Evolutionary conservation across 2,329 filamentous ascomycete species (phyloP), one percentile per base, ranked within the genome.

Genomic region (Phyllachora maydis): DNA sequence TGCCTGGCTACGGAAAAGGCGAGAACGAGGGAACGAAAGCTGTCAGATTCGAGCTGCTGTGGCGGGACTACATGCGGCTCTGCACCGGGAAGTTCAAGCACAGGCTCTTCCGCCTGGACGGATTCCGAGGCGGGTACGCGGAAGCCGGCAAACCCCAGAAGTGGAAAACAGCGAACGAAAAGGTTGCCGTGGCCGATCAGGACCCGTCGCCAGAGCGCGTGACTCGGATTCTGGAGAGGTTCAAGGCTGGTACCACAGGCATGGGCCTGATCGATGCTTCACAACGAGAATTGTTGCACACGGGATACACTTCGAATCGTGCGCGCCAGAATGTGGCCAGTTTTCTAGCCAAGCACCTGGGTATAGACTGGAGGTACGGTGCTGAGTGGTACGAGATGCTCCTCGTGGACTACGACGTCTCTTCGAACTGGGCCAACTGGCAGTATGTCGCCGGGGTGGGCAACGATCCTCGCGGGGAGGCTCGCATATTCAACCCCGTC

Each of bases 351-450:
- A 79, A 78, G 33, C 73, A 79, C 30, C 50, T 83, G 3, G 57
- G 59, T 2, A 67, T 85, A 12, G 77, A 85, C 43, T 88, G 78
- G 78, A 63, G 75, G 0, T 57, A 77, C 9, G 78, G 77, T 0
- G 78, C 76, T 0, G 77, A 83, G 40, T 85, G 74, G 73, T 85
- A 83, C 38, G 77, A 85, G 40, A 65, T 60, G 39, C 50, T 75
- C 38, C 54, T 83, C 3, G 54, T 72, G 15, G 78, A 88, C 40
- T 81, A 83, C 39, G 77, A 85, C 34, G 59, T 75, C 0, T 66
- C 62, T 9, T 73, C 60, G 28, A 83, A 83, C 34, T 85, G 75
- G 75, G 68, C 68, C 7, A 82, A 81, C 36, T 83, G 76, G 77
- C 75, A 82, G 42, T 85, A 85, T 30, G 65, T 78, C 1, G 61